Percentiles rank a stretch among this genome's conserved stretches.
These are phyloP conservation scores for Aegle marmelos DNA, from an alignment of 345 rosid species.

Conservation along the genomic window DNA sequence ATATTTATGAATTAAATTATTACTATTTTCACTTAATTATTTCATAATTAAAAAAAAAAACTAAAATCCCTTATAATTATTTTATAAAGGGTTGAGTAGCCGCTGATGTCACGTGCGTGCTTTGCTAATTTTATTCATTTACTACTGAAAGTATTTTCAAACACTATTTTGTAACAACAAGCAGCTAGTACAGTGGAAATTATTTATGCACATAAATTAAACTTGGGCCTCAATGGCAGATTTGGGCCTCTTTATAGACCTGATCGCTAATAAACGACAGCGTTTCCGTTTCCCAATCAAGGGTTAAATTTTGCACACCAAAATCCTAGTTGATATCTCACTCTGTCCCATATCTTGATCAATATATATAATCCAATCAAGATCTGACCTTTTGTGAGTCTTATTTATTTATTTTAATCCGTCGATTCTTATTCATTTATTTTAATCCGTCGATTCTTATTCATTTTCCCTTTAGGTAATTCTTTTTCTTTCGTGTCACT, in stretches of 20 bases:
- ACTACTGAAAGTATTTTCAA: not conserved
- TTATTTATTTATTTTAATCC: not conserved
- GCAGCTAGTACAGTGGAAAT: not conserved
- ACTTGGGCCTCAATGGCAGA: not conserved
- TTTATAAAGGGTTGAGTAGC: too few relatives aligned
- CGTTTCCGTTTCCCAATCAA: not conserved
- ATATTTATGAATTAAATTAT: too few relatives aligned
- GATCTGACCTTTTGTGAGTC: not conserved
- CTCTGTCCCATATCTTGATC: too few relatives aligned
- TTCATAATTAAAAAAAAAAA: rapidly evolving
- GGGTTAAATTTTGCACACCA: not conserved
- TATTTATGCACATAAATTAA: not conserved
- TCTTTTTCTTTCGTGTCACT: not conserved
- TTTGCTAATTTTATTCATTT: too few relatives aligned
- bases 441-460: not conserved
- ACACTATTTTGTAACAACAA: too few relatives aligned
- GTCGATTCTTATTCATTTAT: not conserved
- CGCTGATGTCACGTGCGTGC: too few relatives aligned
- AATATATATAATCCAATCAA: not conserved
- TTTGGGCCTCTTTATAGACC: not conserved
- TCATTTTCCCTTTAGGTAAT: not conserved
- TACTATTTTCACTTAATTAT: too few relatives aligned
- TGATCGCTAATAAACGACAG: not conserved
- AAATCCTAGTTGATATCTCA: not conserved
- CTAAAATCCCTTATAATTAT: too few relatives aligned